Base-by-base conservation (phyloP, 768 basidiomycete genomes). In the Goffeauzyma gilvescens region DNA sequence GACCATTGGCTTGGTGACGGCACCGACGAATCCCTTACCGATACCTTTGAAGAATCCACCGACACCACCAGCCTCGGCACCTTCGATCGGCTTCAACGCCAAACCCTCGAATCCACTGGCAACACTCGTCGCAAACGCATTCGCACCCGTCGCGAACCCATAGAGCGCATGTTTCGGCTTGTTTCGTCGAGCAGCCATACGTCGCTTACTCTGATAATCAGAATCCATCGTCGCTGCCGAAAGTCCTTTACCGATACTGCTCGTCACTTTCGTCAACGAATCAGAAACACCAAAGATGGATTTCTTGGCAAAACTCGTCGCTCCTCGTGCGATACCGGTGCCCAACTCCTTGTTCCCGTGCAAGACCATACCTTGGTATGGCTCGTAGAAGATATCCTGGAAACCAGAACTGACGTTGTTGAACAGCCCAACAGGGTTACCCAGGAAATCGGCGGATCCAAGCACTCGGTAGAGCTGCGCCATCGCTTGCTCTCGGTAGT, bases 401-500 rank as follows among this genome's bases (percentile, higher is more conserved):
- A 96, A 83, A 9, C 93, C 93, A 22, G 87, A 93, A 57, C 85
- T 90, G 57, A 98, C 87, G 57, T 96, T 96, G 38, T 81, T 90
- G 70, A 98, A 96, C 32, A 98, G 71, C 8, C 93, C 93, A 33
- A 96, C 87, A 4, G 90, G 90, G 41, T 62, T 62, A 15, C 62
- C 69, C 21, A 70, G 49, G 66, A 96, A 90, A 65, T 96, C 90
- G 0, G 89, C 93, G 5, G 89, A 95, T n/a, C 93, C 90, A 12
- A 98, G 71, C 32, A 98, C 82, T 27, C 93, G 79, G 63, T 96
- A 96, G 2, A 96, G 70, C 59, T 98, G 93, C 9, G 84, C 79
- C 28, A 90, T 69, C 42, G 93, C 74, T 55, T 95, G 87, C 63
- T 93, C 82, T 26, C 82, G 74, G 60, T 96, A 98, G 58, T 96